A percentile compares a stretch with the other conserved stretches of the same genome.
These are phyloP conservation scores for Teratosphaeria nubilosa DNA, from an alignment of 2,329 filamentous ascomycete genomes.

Conservation along the genomic window DNA sequence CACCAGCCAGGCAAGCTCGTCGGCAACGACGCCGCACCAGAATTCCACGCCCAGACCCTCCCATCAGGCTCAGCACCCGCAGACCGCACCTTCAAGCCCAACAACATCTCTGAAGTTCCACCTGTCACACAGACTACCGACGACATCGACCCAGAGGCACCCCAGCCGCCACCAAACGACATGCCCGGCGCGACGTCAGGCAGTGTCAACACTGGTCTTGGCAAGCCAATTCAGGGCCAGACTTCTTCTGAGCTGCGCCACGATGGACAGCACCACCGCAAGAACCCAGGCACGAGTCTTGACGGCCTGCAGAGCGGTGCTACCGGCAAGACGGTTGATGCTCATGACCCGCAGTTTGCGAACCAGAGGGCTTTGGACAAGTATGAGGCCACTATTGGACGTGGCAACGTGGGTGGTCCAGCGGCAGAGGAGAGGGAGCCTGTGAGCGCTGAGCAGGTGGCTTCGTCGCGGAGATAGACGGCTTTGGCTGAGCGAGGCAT, in stretches of 20 bases:
- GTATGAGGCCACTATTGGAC: constrained; percentile 24
- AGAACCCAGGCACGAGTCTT: constrained; percentile 25
- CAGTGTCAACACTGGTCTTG: constrained; percentile 45
- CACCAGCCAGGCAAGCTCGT: constrained; percentile 54
- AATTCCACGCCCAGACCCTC: constrained; percentile 53
- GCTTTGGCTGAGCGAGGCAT: neutral
- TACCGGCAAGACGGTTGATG: constrained; percentile 14
- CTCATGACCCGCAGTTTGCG: constrained; percentile 25
- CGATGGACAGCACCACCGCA: constrained; percentile 34
- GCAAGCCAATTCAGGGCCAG: constrained; percentile 42
- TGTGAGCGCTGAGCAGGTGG: constrained; percentile 18
- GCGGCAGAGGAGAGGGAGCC: constrained; percentile 28
- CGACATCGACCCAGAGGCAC: constrained; percentile 31
- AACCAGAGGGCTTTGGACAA: constrained; percentile 29
- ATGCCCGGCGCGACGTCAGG: constrained; percentile 44
- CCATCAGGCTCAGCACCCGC: constrained; percentile 54
- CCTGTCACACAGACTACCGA: constrained; percentile 32
- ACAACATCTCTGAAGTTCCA: constrained; percentile 29
- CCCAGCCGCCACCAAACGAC: constrained; percentile 33
- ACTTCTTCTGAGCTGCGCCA: constrained; percentile 38
- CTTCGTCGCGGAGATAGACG: neutral
- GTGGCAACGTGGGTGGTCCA: constrained; percentile 23
- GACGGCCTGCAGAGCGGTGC: constrained; percentile 1
- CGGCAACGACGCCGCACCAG: constrained; percentile 49
- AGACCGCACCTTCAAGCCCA: constrained; percentile 35